Conservation (phyloP, 805 yeast species). For the Wickerhamiella lipophila region DNA sequence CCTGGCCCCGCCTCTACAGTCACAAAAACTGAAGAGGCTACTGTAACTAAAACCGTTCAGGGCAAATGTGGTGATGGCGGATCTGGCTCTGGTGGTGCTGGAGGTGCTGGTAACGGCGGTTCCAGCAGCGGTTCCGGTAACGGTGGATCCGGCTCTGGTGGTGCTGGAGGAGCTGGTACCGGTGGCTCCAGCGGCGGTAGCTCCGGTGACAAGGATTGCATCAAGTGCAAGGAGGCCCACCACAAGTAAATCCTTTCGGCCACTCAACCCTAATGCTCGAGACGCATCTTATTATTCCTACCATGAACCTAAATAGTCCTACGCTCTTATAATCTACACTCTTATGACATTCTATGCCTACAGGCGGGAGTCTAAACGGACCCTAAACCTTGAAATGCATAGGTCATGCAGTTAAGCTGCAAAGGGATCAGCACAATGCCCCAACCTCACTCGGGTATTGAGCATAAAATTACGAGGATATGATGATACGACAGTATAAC, state of each 20-base stretch:
- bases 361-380: too few species aligned
- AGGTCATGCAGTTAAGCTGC: neutral
- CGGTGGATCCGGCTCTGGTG: neutral
- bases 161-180: neutral
- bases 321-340: neutral
- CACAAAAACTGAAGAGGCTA: neutral
- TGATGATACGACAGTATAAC: too few species aligned
- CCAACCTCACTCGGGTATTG: too few species aligned
- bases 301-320: neutral
- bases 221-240: constrained; percentile 2
- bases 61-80: constrained; percentile 1
- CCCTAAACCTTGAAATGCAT: too few species aligned
- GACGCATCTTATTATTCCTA: neutral
- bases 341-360: too few species aligned
- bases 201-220: neutral
- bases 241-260: too few species aligned
- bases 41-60: constrained; percentile 2
- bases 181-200: constrained; percentile 1
- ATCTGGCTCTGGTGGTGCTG: neutral
- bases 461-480: too few species aligned
- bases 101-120: constrained; percentile 1
- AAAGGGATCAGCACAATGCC: too few species aligned
- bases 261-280: too few species aligned
- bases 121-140: neutral
- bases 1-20: constrained; percentile 3